These are phyloP conservation scores for Ophiorrhiza pumila DNA, from an alignment of 257 asterid genomes.

Conservation along the genomic window DNA sequence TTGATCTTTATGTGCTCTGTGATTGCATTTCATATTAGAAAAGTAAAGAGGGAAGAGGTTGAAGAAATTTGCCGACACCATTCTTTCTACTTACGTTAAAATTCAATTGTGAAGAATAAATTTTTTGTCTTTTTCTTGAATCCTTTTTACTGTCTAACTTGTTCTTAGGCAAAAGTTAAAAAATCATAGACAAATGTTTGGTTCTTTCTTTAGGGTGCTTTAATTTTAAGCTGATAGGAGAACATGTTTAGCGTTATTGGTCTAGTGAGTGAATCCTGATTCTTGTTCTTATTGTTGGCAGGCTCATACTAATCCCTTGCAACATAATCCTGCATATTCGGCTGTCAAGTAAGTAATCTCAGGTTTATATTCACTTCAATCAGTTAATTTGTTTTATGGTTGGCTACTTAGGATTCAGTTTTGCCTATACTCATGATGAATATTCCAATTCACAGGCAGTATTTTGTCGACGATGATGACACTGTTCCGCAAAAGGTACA, in stretches of 20 bases:
- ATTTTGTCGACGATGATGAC: slow-evolving; percentile 80
- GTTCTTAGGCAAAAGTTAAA: background rate
- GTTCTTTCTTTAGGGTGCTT: background rate
- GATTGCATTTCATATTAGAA: background rate
- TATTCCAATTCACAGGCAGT: slow-evolving; percentile 51
- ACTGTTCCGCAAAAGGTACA: slow-evolving; percentile 73
- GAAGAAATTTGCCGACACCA: background rate
- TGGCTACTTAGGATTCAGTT: background rate
- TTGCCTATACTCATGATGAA: background rate
- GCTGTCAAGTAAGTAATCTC: slow-evolving; percentile 57
- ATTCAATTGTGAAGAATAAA: background rate
- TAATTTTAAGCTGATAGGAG: slow-evolving; percentile 13
- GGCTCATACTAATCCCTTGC: slow-evolving; percentile 78
- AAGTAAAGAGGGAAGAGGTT: background rate
- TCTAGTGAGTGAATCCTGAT: background rate
- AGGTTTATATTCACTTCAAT: background rate
- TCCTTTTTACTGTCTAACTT: background rate
- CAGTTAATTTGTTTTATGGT: background rate
- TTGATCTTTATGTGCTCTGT: background rate
- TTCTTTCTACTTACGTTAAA: background rate
- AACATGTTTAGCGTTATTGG: background rate
- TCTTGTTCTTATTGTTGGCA: slow-evolving; percentile 29
- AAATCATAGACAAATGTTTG: background rate
- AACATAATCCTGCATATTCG: slow-evolving; percentile 80
- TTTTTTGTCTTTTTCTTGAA: background rate